Evolutionary conservation across 2,329 filamentous ascomycete species (phyloP), one percentile per base, ranked within the genome.

Genomic region (Penicillium sp.): DNA sequence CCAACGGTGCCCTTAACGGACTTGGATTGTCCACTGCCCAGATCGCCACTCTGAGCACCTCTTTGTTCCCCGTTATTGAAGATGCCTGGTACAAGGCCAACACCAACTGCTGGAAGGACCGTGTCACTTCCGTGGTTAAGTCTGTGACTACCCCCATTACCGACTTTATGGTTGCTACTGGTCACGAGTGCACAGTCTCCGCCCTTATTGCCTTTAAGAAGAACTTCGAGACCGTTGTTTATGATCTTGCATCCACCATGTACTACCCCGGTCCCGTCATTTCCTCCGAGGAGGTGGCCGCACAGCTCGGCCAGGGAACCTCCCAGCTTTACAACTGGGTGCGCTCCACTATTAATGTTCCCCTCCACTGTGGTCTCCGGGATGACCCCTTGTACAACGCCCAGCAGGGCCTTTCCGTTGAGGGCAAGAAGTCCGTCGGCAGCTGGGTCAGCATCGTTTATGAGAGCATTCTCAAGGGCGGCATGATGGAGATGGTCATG

Each of bases 311-410:
- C 16, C 44, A 47, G 16, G 55, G 52, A 1, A 48, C 57, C 16
- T 43, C 57, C 4, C 52, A 53, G 18, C 49, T 59, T 2, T 59
- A 59, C 16, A 53, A 38, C 5, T 59, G 49, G 55, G 46, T 59
- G 10, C 57, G 57, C 29, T 55, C 49, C 9, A 53, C 43, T 14
- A 49, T 59, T 6, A 48, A 53, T 11, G 50, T 59, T 1, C 55
- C 55, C 21, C 29, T 52, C 29, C 49, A 59, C 40, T 34, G 52
- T n/a, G 57, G 57, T 11, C 45, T 59, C 14, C 38, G 31, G 9
- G 57, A 59, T 16, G 57, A 59, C 43, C 57, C 57, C 14, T 50
- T 58, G n/a, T 59, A 58, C 21, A 59, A 54, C n/a, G 46, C 46
- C 14, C 45, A 57, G 34, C 38, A 58, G 3, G 57, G 55, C 2